phyloP scores from a whole-genome alignment of 2,329 filamentous ascomycete species.

The Xylaria multiplex region DNA sequence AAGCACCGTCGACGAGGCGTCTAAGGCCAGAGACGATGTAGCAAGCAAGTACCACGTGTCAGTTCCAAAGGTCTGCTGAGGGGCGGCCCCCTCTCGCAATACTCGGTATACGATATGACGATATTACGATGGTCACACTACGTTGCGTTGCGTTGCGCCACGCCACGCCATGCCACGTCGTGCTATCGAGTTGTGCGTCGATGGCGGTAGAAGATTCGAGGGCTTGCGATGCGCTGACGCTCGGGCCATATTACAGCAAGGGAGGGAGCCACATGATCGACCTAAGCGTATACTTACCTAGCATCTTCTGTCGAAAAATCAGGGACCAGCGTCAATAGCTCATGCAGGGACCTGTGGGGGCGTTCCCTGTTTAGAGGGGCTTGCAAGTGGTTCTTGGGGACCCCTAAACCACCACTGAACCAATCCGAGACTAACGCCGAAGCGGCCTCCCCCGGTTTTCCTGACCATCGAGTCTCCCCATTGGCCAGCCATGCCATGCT shows the following conservation, averaged over 20 bases:
- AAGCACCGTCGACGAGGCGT: constrained; percentile 59
- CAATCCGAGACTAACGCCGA: constrained; percentile 5
- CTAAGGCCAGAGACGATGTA: neutral
- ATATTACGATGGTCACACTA: constrained; percentile 15
- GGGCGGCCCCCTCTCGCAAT: neutral
- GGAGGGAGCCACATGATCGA: constrained; percentile 29
- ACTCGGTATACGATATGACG: neutral
- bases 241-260: neutral
- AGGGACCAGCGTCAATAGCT: constrained; percentile 45
- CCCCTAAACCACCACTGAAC: constrained; percentile 11
- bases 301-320: constrained; percentile 32
- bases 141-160: constrained; percentile 1
- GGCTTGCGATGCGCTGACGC: constrained; percentile 17
- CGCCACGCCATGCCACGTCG: constrained; percentile 23
- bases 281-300: neutral
- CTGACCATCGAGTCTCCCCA: neutral
- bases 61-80: neutral
- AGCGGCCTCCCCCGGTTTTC: constrained; percentile 9
- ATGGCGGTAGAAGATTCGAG: constrained; percentile 32
- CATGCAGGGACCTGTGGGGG: constrained; percentile 47
- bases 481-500: constrained; percentile 22
- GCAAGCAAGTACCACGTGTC: constrained; percentile 18
- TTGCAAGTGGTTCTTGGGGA: constrained; percentile 15
- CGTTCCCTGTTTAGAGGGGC: constrained; percentile 29
- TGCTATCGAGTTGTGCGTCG: constrained; percentile 20